Conservation (phyloP, 2,329 filamentous ascomycete genomes). For the Talaromyces sp. region DNA sequence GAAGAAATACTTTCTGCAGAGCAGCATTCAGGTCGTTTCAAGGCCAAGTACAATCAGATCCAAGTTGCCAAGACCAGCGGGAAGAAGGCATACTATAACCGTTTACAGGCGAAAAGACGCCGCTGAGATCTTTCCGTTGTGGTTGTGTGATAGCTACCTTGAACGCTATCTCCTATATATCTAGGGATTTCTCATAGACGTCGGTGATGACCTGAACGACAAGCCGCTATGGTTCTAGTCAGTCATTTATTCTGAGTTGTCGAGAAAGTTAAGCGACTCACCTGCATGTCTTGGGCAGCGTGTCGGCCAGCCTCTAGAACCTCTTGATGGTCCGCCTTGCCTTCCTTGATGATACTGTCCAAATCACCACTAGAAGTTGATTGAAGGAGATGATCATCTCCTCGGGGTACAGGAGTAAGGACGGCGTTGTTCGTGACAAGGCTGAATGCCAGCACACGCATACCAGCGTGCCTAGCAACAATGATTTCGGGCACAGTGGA, state of each 20-base stretch:
- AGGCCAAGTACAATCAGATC: slow-evolving; percentile 81
- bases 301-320: slow-evolving; percentile 60
- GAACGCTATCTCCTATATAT: slow-evolving; percentile 4
- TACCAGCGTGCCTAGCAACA: slow-evolving; percentile 61
- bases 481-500: slow-evolving; percentile 67
- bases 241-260: slow-evolving; percentile 15
- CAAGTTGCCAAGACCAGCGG: slow-evolving; percentile 79
- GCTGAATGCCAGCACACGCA: slow-evolving; percentile 62
- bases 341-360: slow-evolving; percentile 54
- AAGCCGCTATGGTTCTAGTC: slow-evolving; percentile 32
- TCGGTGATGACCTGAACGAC: slow-evolving; percentile 34
- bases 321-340: slow-evolving; percentile 63
- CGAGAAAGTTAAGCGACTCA: slow-evolving; percentile 26
- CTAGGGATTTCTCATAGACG: slow-evolving; percentile 26
- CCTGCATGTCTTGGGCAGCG: slow-evolving; percentile 63
- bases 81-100: slow-evolving; percentile 86
- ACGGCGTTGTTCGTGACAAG: slow-evolving; percentile 65
- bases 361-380: slow-evolving; percentile 51
- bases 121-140: slow-evolving; percentile 17
- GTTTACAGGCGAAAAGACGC: slow-evolving; percentile 60
- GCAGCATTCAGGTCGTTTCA: slow-evolving; percentile 67
- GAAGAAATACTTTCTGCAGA: slow-evolving; percentile 76
- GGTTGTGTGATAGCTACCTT: not conserved
- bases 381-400: slow-evolving; percentile 55
- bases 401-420: slow-evolving; percentile 56